A percentile compares a stretch with the other conserved stretches of the same genome.
Conservation (phyloP, 495 filamentous ascomycete genomes). For the Collariella sp. region DNA sequence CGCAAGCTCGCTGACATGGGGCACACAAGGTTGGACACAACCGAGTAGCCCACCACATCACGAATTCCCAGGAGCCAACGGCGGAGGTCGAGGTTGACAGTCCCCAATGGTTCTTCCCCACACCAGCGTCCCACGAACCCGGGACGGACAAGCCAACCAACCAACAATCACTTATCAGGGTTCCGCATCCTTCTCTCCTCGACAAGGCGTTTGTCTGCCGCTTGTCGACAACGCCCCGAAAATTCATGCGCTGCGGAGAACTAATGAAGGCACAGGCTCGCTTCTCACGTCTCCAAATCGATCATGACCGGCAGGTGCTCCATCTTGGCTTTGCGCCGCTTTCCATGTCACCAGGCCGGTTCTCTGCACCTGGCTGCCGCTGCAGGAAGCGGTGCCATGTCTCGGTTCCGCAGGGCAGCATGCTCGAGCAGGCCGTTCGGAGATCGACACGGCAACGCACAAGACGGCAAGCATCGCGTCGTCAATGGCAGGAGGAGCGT, state of each 20-base stretch:
- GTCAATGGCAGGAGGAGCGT: background rate
- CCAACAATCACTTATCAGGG: background rate
- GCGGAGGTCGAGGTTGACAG: background rate
- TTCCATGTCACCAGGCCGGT: background rate
- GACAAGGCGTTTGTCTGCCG: background rate
- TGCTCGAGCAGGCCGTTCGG: background rate
- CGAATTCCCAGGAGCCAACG: slow-evolving; percentile 1
- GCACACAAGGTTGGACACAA: background rate
- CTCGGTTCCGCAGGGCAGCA: background rate
- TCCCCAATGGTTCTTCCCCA: background rate
- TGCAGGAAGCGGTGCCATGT: background rate
- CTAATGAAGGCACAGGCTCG: background rate
- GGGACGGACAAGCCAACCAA: slow-evolving; percentile 5
- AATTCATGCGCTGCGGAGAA: background rate
- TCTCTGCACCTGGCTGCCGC: background rate
- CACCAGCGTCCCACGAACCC: slow-evolving; percentile 4
- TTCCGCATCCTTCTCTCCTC: slow-evolving; percentile 2
- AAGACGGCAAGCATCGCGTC: background rate
- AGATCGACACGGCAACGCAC: background rate
- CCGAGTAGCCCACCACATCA: background rate
- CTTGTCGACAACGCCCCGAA: background rate
- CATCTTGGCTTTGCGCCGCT: slow-evolving; percentile 4
- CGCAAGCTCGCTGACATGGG: background rate
- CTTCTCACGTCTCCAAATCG: background rate
- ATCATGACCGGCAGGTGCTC: background rate